A percentile compares a stretch with the other conserved stretches of the same genome.
phyloP scores from a whole-genome alignment of 768 basidiomycete genomes.

The Sistotremastrum niveocremeum region DNA sequence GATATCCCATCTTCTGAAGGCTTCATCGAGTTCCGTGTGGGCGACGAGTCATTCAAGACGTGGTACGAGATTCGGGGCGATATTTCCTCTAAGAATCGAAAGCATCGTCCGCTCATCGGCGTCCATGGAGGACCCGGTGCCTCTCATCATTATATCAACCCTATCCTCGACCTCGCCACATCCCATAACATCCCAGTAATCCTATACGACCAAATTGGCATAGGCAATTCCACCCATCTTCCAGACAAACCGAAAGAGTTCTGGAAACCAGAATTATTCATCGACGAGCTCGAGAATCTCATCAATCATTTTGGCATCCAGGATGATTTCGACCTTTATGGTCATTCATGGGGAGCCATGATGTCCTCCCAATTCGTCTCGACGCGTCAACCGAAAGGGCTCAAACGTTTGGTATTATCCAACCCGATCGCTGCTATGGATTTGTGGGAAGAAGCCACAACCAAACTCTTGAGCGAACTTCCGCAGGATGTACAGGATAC shows the following conservation, averaged over 20 bases:
- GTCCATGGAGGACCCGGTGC: slow-evolving; percentile 40
- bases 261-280: slow-evolving; percentile 36
- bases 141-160: slow-evolving; percentile 27
- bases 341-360: slow-evolving; percentile 33
- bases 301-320: slow-evolving; percentile 27
- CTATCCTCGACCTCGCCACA: slow-evolving; percentile 24
- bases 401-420: slow-evolving; percentile 32
- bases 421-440: slow-evolving; percentile 31
- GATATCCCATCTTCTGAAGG: slow-evolving; percentile 13
- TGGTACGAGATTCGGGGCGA: slow-evolving; percentile 33
- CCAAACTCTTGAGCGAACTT: slow-evolving; percentile 20
- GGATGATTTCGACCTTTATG: slow-evolving; percentile 30
- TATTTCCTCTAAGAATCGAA: background rate
- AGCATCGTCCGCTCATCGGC: slow-evolving; percentile 23
- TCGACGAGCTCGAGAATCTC: slow-evolving; percentile 38
- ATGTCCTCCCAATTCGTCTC: slow-evolving; percentile 29
- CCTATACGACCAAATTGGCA: slow-evolving; percentile 44
- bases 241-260: slow-evolving; percentile 28
- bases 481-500: slow-evolving; percentile 27
- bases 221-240: slow-evolving; percentile 30
- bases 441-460: slow-evolving; percentile 26
- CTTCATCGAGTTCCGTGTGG: slow-evolving; percentile 14
- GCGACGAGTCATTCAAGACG: slow-evolving; percentile 25
- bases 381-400: slow-evolving; percentile 28
- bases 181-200: slow-evolving; percentile 29